A percentile compares a stretch with the other conserved stretches of the same genome.
Conservation (phyloP, 352 stramenopile species). For the Globisporangium carolinianum region DNA sequence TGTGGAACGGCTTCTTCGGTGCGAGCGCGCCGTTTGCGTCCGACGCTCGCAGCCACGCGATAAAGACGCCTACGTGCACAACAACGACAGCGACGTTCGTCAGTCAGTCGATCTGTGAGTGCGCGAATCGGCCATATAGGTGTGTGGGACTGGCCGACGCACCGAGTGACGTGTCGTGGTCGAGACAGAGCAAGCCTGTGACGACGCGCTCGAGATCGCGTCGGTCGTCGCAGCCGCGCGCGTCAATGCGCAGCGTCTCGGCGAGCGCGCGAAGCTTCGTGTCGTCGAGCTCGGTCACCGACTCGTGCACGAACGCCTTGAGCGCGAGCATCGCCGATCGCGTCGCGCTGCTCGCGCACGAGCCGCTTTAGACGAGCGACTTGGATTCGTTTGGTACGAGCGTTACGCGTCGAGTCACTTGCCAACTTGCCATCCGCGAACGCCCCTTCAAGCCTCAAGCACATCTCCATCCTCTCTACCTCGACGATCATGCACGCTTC, state of each 20-base stretch:
- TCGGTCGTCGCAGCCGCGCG: constrained; percentile 48
- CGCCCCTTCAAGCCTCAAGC: neutral
- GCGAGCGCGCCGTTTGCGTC: constrained; percentile 19
- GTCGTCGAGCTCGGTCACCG: constrained; percentile 39
- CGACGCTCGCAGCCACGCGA: constrained; percentile 47
- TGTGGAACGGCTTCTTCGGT: constrained; percentile 41
- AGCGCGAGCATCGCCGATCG: constrained; percentile 35
- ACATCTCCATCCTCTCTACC: constrained; percentile 3
- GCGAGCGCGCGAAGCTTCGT: constrained; percentile 36
- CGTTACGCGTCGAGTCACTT: no score
- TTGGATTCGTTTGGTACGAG: no score
- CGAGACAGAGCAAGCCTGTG: constrained; percentile 53
- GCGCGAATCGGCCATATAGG: no score
- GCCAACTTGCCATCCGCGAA: no score
- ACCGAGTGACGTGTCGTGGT: constrained; percentile 65
- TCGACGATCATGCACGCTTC: constrained; percentile 3
- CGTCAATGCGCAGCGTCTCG: constrained; percentile 56
- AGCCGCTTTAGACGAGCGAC: neutral
- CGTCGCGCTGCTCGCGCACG: no score
- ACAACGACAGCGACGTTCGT: neutral
- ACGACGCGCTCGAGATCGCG: constrained; percentile 54
- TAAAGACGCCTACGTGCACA: constrained; percentile 33
- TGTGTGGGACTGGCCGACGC: neutral
- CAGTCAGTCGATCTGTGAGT: neutral
- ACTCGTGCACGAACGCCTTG: constrained; percentile 63